Evolutionary conservation across 176 grass and related monocot species (phyloP).

Genomic region (Aegilops tauschii): DNA sequence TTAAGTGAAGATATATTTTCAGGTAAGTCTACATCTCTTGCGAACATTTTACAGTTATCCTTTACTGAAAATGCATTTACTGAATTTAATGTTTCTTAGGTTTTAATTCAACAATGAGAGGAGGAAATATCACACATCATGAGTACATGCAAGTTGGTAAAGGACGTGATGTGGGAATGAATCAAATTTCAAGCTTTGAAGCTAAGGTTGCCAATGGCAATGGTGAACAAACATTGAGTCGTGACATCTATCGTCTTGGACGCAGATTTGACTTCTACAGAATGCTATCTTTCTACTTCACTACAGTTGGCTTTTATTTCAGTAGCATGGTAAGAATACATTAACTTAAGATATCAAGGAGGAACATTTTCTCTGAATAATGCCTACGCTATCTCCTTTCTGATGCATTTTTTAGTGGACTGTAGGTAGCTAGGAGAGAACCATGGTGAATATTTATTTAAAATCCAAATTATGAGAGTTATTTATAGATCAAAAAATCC

Average conservation of each 20-base stretch:
- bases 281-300: constrained; percentile 95
- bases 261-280: constrained; percentile 96
- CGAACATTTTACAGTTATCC: background rate
- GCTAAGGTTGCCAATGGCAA: constrained; percentile 95
- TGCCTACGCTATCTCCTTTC: background rate
- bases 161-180: constrained; percentile 96
- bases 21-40: constrained; percentile 42
- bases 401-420: background rate
- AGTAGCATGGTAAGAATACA: constrained; percentile 91
- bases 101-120: constrained; percentile 91
- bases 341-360: constrained; percentile 3
- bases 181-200: constrained; percentile 97
- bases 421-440: background rate
- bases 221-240: constrained; percentile 96
- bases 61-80: constrained; percentile 11
- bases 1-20: constrained; percentile 99
- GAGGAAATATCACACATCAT: constrained; percentile 88
- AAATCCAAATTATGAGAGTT: background rate
- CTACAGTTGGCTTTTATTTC: constrained; percentile 95
- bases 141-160: constrained; percentile 99
- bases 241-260: constrained; percentile 92
- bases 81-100: constrained; percentile 53
- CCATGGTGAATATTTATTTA: background rate
- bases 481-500: background rate
- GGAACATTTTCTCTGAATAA: background rate